Evolutionary conservation across 495 filamentous ascomycete genomes (phyloP).

Genomic region (Podospora pseudocomata): DNA sequence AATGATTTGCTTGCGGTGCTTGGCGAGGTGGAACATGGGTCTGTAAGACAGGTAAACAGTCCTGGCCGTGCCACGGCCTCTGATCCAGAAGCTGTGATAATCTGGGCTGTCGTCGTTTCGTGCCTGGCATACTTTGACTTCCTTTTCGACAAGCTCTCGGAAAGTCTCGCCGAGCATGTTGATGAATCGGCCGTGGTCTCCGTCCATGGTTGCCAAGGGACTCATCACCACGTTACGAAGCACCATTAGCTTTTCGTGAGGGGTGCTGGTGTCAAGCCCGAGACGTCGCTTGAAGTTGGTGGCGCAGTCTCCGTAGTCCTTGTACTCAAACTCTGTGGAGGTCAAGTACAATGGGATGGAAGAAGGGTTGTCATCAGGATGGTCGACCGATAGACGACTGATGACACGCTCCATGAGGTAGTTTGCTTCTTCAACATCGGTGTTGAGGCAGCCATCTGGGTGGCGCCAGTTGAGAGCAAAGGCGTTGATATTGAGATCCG

Average conservation of each 20-base stretch:
- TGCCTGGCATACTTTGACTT: conserved; percentile 17
- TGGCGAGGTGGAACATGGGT: conserved; percentile 25
- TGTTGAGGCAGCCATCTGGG: conserved; percentile 37
- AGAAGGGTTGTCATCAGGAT: conserved; percentile 35
- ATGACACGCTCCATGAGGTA: conserved; percentile 46
- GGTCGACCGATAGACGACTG: conserved; percentile 37
- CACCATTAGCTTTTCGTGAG: conserved; percentile 16
- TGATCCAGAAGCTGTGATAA: conserved; percentile 20
- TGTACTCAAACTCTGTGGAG: conserved; percentile 38
- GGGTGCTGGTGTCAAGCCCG: conserved; percentile 4
- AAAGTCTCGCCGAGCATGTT: conserved; percentile 17
- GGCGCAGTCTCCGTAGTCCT: conserved; percentile 41
- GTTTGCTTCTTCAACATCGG: conserved; percentile 50
- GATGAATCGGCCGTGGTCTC: conserved; percentile 12
- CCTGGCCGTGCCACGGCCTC: neutral
- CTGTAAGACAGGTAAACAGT: conserved; percentile 13
- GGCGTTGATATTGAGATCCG: conserved; percentile 49
- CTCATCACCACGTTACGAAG: conserved; percentile 23
- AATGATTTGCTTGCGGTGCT: conserved; percentile 22
- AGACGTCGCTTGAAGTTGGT: conserved; percentile 17
- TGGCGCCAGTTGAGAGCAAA: conserved; percentile 44
- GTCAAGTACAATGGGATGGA: conserved; percentile 43
- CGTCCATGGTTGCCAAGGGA: conserved; percentile 10
- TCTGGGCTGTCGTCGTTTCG: conserved; percentile 18
- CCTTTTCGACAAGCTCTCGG: conserved; percentile 12